phyloP scores from a whole-genome alignment of 2,329 filamentous ascomycete species.

The Cytospora chrysosperma region DNA sequence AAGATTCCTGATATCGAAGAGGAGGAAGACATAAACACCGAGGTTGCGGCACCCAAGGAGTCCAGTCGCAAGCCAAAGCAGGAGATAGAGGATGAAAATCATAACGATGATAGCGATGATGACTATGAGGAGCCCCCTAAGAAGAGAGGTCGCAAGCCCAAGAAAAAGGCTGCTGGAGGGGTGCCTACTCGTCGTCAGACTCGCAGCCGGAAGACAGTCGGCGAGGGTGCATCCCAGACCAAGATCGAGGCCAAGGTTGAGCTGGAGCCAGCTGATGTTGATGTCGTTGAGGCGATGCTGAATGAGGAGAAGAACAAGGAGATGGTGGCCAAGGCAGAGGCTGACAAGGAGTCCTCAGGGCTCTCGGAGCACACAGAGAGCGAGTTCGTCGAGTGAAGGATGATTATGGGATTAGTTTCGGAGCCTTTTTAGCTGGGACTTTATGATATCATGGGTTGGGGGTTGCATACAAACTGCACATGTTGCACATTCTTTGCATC shows the following conservation, averaged over 20 bases:
- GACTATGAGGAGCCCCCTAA: background rate
- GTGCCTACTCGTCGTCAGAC: background rate
- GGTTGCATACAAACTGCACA: background rate
- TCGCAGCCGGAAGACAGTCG: background rate
- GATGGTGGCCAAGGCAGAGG: background rate
- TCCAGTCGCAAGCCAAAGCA: conserved; percentile 1
- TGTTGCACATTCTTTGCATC: background rate
- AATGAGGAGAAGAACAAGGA: background rate
- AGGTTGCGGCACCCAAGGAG: background rate
- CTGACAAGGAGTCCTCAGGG: background rate
- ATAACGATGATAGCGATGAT: background rate
- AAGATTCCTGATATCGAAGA: background rate
- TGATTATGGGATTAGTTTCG: too few species aligned
- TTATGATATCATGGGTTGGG: background rate
- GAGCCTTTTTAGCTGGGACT: too few species aligned
- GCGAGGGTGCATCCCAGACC: background rate
- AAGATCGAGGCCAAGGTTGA: background rate
- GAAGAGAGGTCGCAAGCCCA: background rate
- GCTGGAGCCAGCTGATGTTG: background rate
- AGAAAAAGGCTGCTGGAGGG: background rate
- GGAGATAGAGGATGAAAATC: background rate
- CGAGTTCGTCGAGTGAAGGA: too few species aligned
- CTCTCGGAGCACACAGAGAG: conserved; percentile 13
- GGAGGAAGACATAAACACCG: background rate
- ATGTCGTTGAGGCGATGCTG: conserved; percentile 1